Evolutionary conservation across 2,329 filamentous ascomycete genomes (phyloP), one percentile per base, ranked within the genome.

Genomic region (Fusarium sambucinum): DNA sequence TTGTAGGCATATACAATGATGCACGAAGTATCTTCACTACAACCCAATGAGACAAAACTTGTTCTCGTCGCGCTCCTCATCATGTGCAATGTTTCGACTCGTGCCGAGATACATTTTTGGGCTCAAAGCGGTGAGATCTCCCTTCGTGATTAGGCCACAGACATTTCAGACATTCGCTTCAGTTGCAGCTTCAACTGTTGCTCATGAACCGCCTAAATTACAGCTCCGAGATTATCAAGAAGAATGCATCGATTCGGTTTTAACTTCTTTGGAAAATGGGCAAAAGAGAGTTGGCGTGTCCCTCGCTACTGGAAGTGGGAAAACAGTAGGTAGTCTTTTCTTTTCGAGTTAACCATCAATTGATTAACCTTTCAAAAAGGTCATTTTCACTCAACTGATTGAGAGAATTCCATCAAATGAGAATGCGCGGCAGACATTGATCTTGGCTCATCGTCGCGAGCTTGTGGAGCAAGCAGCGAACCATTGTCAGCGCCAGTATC

Each of bases 301-400:
- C 0, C 79, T 97, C 35, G 94, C 94, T 4, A 97, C 94, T 5
- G 94, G 94, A 2, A 89, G 92, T 66, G 94, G 94, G 8, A 97
- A 97, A 78, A 97, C 94, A 10, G 93, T 92, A 79, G 63, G 85
- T 73, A 32, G 5, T 5, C 14, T 42, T 30, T 41, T 30, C 42
- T 30, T 41, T 32, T 32, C 8, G 23, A 23, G 10, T 6, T 27
- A 25, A n/a, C 32, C 12, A n/a, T 13, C 17, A 35, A 23, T 42
- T 44, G n/a, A 56, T 64, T 75, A 23, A 63, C 14, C 27, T 23
- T 21, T 9, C 10, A 37, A 23, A 17, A 69, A 93, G 91, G 90
- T 99, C 76, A 94, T 99, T 73, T 99, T 99, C 81, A 98, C 95
- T 14, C 94, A 97, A 77, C 86, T 99, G 45, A 97, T 99, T 66